Evolutionary conservation across 2,329 filamentous ascomycete genomes (phyloP).

Genomic region (Alternaria burnsii): DNA sequence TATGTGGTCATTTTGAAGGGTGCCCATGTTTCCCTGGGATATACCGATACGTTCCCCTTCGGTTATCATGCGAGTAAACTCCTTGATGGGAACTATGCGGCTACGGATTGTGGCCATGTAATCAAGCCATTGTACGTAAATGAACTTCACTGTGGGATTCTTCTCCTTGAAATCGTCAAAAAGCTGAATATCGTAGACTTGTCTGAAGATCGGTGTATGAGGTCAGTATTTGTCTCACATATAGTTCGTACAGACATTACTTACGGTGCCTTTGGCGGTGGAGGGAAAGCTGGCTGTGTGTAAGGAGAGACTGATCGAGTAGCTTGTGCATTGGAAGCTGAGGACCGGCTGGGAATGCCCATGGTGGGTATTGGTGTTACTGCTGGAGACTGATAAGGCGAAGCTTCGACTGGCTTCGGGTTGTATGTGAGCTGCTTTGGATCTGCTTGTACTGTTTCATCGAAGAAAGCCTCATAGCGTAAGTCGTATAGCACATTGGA

Average conservation of each 20-base stretch:
- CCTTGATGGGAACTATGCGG: constrained; percentile 70
- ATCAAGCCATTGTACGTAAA: constrained; percentile 81
- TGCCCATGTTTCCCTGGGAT: constrained; percentile 68
- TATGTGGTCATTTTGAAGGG: constrained; percentile 72
- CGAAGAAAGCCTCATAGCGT: constrained; percentile 52
- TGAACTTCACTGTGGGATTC: constrained; percentile 66
- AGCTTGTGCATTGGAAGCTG: constrained; percentile 9
- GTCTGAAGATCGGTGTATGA: neutral
- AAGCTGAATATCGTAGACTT: constrained; percentile 49
- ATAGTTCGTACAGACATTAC: neutral
- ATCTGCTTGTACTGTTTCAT: constrained; percentile 31
- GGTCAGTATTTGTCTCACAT: neutral
- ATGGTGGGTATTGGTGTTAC: constrained; percentile 19
- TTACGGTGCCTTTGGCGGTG: constrained; percentile 35
- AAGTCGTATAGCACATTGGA: constrained; percentile 78
- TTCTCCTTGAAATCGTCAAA: constrained; percentile 60
- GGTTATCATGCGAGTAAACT: constrained; percentile 50
- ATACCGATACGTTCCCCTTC: constrained; percentile 62
- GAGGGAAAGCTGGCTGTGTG: constrained; percentile 35
- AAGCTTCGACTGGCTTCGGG: constrained; percentile 30
- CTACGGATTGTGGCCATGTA: constrained; percentile 74
- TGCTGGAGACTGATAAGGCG: constrained; percentile 17
- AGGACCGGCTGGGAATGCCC: constrained; percentile 8
- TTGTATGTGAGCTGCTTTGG: constrained; percentile 38
- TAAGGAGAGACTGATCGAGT: constrained; percentile 24